These are phyloP conservation scores for Kondoa subrosea DNA, from an alignment of 768 basidiomycete genomes.

Conservation along the genomic window DNA sequence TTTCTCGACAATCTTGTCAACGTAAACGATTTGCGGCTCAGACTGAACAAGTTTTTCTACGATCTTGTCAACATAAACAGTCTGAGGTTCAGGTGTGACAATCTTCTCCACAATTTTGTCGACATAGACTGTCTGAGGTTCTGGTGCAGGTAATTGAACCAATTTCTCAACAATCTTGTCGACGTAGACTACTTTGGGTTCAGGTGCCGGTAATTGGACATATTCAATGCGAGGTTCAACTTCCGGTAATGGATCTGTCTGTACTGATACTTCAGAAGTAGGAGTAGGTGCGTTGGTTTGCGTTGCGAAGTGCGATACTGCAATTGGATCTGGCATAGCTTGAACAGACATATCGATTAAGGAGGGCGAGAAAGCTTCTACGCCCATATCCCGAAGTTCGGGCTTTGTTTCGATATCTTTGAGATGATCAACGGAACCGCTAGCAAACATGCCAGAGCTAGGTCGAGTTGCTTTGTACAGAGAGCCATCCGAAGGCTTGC, in stretches of 20 bases:
- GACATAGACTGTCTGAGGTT: conserved; percentile 18
- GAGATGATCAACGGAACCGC: conserved; percentile 9
- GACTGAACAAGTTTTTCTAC: too few species aligned
- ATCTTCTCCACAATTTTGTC: conserved; percentile 29
- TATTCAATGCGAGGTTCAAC: not conserved
- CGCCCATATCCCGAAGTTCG: not conserved
- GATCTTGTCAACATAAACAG: conserved; percentile 26
- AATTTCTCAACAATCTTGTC: conserved; percentile 21
- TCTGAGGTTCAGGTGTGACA: not conserved
- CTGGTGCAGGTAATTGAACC: conserved; percentile 13
- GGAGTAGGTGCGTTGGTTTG: not conserved
- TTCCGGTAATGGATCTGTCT: not conserved
- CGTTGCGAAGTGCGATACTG: not conserved
- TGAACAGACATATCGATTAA: not conserved
- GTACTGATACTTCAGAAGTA: not conserved
- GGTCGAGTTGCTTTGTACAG: conserved; percentile 15
- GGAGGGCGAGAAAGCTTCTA: not conserved
- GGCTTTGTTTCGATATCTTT: conserved; percentile 6
- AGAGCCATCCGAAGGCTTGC: not conserved
- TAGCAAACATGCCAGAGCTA: conserved; percentile 16
- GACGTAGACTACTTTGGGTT: conserved; percentile 19
- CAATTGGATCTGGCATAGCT: not conserved
- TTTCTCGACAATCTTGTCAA: conserved; percentile 29
- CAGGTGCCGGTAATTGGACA: not conserved
- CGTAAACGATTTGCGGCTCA: conserved; percentile 18